Base-by-base conservation (phyloP, 2,329 filamentous ascomycete genomes). In the Aspergillus pseudoglaucus region DNA sequence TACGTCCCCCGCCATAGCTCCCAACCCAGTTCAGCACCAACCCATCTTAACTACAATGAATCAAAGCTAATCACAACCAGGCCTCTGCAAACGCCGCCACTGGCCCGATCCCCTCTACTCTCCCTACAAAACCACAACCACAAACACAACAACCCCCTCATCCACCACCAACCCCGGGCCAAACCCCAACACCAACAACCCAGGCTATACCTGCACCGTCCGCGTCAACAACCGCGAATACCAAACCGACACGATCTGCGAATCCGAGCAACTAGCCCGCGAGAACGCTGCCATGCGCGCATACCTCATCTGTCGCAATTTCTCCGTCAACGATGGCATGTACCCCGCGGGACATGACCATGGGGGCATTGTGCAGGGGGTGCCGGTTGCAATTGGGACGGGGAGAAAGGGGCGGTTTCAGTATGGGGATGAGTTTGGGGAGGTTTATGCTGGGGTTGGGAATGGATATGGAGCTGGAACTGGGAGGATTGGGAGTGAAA, bases 301-400 rank as follows among this genome's bases (percentile, higher is more conserved):
- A 49, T 97, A 95, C 72, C 91, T 95, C 82, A 93, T 96, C 58
- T 96, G 91, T 77, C 86, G 90, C 55, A 95, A 95, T 77, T 96
- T 96, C 73, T 95, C 89, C 47, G 88, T 94, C 69, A 96, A 95
- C 66, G 90, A 94, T 61, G 91, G 91, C 66, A 95, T 95, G 89
- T 81, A 80, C 54, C 81, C 63, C 63, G 78, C 58, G 60, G 82
- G 70, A 55, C 78, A 66, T 73, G 77, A 62, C 67, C 78, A 67
- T 64, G 79, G 67, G 56, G 75, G 67, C 17, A 70, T 79, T 18
- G 72, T 81, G 39, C 81, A 85, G 66, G 81, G 81, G 4, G 68
- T 83, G 20, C 81, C 81, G 1, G 80, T 83, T 49, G 80, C 81
- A 25, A 84, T 84, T 66, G 82, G 82, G 40, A 79, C 78, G 10